Conservation (phyloP, 148 eudicot genomes). For the Pouteria glomerata region DNA sequence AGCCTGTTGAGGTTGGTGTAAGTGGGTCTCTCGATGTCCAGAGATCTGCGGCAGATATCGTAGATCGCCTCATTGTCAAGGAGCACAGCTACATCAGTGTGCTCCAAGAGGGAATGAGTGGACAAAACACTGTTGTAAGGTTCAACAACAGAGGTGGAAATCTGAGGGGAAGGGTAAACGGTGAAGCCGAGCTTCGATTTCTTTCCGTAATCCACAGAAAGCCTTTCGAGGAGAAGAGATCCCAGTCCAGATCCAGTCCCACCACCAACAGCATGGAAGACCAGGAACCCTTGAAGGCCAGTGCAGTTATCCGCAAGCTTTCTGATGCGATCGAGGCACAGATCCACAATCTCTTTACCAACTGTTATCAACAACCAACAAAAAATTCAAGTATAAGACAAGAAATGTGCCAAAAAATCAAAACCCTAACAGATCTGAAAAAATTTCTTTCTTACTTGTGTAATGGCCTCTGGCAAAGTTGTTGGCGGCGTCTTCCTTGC, state of each 20-base stretch:
- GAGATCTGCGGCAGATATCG: constrained; percentile 13
- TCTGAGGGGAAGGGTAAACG: constrained; percentile 12
- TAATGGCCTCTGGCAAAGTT: constrained; percentile 15
- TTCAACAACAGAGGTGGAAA: constrained; percentile 12
- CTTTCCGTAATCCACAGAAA: constrained; percentile 9
- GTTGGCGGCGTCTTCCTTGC: constrained; percentile 15
- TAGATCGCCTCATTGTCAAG: constrained; percentile 11
- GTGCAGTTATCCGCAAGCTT: constrained; percentile 15
- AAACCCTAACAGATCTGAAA: no score
- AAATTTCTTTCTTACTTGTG: background rate
- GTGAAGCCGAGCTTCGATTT: constrained; percentile 11
- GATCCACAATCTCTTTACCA: constrained; percentile 15
- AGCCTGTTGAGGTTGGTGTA: constrained; percentile 13
- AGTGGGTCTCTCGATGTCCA: constrained; percentile 12
- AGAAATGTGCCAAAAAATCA: background rate
- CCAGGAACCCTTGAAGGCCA: constrained; percentile 14
- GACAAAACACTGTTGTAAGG: constrained; percentile 12
- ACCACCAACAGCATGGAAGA: constrained; percentile 14
- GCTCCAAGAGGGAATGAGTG: constrained; percentile 9
- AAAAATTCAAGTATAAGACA: background rate
- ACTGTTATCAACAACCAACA: background rate
- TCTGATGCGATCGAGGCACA: constrained; percentile 11
- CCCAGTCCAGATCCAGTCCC: constrained; percentile 15
- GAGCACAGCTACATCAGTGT: constrained; percentile 13
- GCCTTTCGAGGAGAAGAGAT: constrained; percentile 7